Base-by-base conservation (phyloP, 805 yeast species). In the Priceomyces fermenticarens region DNA sequence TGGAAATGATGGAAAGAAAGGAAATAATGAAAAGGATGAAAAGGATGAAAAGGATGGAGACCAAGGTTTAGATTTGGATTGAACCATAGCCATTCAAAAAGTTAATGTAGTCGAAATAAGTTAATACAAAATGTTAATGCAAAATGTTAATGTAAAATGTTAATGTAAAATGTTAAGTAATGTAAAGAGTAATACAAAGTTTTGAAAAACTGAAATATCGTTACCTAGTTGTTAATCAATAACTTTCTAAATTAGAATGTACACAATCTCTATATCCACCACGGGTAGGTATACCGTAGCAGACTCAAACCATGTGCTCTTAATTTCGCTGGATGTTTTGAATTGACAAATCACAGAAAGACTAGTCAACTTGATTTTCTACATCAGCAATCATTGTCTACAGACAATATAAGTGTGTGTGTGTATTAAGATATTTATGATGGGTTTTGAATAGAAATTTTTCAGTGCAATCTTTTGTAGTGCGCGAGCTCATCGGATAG, bases 301-400 rank as follows among this genome's bases (percentile, higher is more conserved):
- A 60, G 74, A 69, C 75, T 70, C 75, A 70, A 70, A 69, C 74
- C 67, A 67, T 69, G 74, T 63, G 62, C 40, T 40, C 17, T 65
- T 51, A 46, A 49, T 68, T 35, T 67, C 57, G 74, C 70, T 57
- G 55, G 60, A 55, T 53, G 61, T 36, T 32, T 36, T 38, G 34
- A 36, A 37, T 44, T 52, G 36, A 41, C 36, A 42, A 37, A 37
- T 35, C 44, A 45, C 35, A 16, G n/a, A 26, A 32, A 42, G 41
- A 41, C 32, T 42, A 31, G 41, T 27, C 43, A 42, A 40, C 23
- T 41, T 35, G 34, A 38, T 14, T 35, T 32, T 36, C 36, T 44
- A 43, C 52, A 47, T 39, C 49, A 42, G 55, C 55, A 51, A 43
- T 14, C n/a, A n/a, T 20, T 10, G 25, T 10, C 35, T 32, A 32